Percentiles rank a stretch among this genome's conserved stretches.
Evolutionary conservation across 768 basidiomycete species (phyloP).

Genomic region (Lyophyllum atratum): DNA sequence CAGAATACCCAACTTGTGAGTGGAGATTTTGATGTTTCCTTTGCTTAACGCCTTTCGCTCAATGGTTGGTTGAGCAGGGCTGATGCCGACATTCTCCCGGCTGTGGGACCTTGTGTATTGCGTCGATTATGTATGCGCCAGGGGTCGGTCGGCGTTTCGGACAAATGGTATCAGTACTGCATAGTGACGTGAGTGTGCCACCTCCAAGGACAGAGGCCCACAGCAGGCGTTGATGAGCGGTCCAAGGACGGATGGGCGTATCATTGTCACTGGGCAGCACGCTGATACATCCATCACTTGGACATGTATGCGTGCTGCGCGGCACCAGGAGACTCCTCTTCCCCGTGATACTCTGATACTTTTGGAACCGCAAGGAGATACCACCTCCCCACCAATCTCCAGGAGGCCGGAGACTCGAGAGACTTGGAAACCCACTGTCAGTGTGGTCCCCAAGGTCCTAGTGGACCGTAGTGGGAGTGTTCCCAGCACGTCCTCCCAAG

Average conservation of each 20-base stretch:
- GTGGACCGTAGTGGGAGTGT: conserved; percentile 2
- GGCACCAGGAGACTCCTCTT: conserved; percentile 13
- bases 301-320: conserved; percentile 6
- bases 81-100: neutral
- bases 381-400: neutral
- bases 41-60: neutral
- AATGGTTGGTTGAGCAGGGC: neutral
- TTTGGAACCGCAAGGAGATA: conserved; percentile 12
- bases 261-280: conserved; percentile 8
- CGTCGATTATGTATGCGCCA: neutral
- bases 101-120: neutral
- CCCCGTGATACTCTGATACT: conserved; percentile 10
- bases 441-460: conserved; percentile 3
- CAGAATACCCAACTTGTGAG: neutral
- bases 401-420: neutral
- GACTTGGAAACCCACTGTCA: neutral
- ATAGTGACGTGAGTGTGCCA: neutral
- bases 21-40: neutral
- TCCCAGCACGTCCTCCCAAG: neutral
- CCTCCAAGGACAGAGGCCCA: conserved; percentile 1
- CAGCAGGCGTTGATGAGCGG: conserved; percentile 4
- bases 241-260: conserved; percentile 9
- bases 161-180: conserved; percentile 4
- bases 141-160: conserved; percentile 5
- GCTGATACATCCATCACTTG: conserved; percentile 16